Evolutionary conservation across 495 filamentous ascomycete species (phyloP), one percentile per base, ranked within the genome.

Genomic region (Daldinia bambusicola): DNA sequence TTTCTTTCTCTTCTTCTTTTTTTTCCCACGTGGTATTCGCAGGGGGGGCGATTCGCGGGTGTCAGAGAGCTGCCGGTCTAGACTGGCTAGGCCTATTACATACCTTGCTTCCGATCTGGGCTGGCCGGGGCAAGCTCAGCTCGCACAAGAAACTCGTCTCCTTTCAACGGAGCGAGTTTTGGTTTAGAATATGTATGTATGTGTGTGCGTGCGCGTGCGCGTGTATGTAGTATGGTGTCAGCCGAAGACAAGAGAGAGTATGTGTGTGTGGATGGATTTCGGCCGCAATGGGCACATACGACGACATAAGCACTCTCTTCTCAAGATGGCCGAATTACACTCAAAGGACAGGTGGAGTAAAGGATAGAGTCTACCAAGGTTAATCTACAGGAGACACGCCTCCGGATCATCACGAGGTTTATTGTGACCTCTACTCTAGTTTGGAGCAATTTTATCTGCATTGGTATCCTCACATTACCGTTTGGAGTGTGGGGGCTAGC

Each of bases 101-200:
- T 26, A 26, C 26, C 26, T 26, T 26, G 26, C 43, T 20, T 48
- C 9, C 43, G 43, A 22, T 10, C 20, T 22, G n/a, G 18, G 43
- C 16, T 4, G 37, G 37, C 37, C 13, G 16, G 43, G 43, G 8
- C 43, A 10, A 48, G 20, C 43, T 48, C 43, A 56, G 16, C 26
- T 45, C 41, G 52, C 53, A 65, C 63, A 38, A 51, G 63, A 58
- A 65, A 58, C 58, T 32, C 65, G 30, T 36, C 16, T 59, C 22
- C 63, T 43, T 52, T 14, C 41, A 16, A 20, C 34, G 14, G 18
- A 26, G 52, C 10, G 26, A 36, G 26, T n/a, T 34, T 51, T 32
- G 61, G 61, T 56, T 18, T 55, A 48, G 50, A 6, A 41, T 20
- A n/a, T 41, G 36, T 48, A 6, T 36, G 34, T 36, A 5, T 26